phyloP scores from a whole-genome alignment of 2,329 filamentous ascomycete genomes.

The Didymellaceae sp. region DNA sequence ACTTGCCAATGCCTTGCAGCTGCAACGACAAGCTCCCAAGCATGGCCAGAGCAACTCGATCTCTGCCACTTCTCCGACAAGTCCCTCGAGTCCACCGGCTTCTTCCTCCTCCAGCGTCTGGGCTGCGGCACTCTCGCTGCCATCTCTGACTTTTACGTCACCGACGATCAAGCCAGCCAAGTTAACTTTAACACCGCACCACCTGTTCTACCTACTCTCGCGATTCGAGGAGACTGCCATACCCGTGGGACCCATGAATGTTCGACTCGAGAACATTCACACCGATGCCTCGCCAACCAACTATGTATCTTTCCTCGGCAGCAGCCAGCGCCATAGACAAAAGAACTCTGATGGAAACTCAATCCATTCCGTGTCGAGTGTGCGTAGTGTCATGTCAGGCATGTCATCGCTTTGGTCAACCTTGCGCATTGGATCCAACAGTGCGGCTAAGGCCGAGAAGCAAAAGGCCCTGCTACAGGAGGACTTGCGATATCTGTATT shows the following conservation, averaged over 20 bases:
- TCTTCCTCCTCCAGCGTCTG: constrained; percentile 72
- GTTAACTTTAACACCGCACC: constrained; percentile 90
- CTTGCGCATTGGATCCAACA: constrained; percentile 82
- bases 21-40: constrained; percentile 74
- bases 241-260: constrained; percentile 92
- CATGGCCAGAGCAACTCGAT: constrained; percentile 61
- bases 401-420: constrained; percentile 94
- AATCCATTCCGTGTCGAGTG: constrained; percentile 93
- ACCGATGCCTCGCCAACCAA: constrained; percentile 84
- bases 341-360: constrained; percentile 85
- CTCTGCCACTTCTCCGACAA: constrained; percentile 48
- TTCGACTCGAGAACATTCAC: constrained; percentile 92
- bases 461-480: constrained; percentile 84
- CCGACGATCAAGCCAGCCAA: constrained; percentile 87
- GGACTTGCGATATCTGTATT: constrained; percentile 95
- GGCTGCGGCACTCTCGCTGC: constrained; percentile 85
- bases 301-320: constrained; percentile 93
- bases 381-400: constrained; percentile 95
- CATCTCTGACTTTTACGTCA: constrained; percentile 83
- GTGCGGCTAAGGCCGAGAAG: constrained; percentile 82
- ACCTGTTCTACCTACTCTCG: constrained; percentile 94
- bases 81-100: constrained; percentile 54
- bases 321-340: constrained; percentile 79
- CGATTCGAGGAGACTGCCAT: constrained; percentile 93
- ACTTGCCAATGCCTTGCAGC: constrained; percentile 90